These are phyloP conservation scores for Lupinus albus DNA, from an alignment of 306 rosid genomes.

Conservation along the genomic window DNA sequence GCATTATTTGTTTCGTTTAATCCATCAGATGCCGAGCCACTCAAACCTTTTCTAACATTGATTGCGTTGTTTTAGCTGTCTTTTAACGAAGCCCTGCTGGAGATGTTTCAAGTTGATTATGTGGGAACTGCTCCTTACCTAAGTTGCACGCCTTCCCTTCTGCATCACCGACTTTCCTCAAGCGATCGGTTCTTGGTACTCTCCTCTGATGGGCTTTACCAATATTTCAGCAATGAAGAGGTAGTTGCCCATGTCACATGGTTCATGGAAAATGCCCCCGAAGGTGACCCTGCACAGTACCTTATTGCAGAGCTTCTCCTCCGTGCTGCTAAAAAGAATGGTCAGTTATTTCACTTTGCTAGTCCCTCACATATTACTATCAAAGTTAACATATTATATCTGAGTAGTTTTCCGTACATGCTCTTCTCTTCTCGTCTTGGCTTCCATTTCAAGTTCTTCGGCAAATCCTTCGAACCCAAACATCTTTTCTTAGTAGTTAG, in stretches of 20 bases:
- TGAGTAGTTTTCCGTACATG: not conserved
- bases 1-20: not conserved
- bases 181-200: constrained; percentile 69
- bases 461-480: not conserved
- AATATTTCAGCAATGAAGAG: constrained; percentile 70
- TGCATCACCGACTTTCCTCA: constrained; percentile 66
- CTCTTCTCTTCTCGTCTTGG: not conserved
- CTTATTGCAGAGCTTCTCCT: constrained; percentile 71
- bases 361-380: constrained; percentile 2
- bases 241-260: constrained; percentile 67
- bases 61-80: constrained; percentile 51
- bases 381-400: not conserved
- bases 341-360: constrained; percentile 46
- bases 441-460: constrained; percentile 2
- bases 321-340: constrained; percentile 72
- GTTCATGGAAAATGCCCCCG: constrained; percentile 72
- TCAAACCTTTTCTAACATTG: constrained; percentile 14
- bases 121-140: constrained; percentile 56
- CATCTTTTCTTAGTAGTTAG: not conserved
- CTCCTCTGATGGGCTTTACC: constrained; percentile 70
- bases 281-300: constrained; percentile 78
- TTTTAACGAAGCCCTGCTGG: constrained; percentile 56
- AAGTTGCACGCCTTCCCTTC: constrained; percentile 57
- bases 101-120: constrained; percentile 62
- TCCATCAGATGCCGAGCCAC: not conserved